phyloP scores from a whole-genome alignment of 768 basidiomycete species.

The Dentipellis sp. region DNA sequence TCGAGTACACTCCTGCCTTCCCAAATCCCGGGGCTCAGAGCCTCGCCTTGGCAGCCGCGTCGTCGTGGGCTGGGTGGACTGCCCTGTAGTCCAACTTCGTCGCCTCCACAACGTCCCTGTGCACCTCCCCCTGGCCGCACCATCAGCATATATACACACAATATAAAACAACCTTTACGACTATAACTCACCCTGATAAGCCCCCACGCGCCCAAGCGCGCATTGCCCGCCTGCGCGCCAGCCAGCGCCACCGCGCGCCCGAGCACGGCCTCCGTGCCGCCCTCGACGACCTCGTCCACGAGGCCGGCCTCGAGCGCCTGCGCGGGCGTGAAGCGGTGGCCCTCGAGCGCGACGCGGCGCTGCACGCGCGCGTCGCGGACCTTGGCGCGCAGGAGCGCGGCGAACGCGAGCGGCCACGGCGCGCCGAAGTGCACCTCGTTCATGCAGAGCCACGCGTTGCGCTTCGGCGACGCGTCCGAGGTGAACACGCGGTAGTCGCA shows the following conservation, averaged over 20 bases:
- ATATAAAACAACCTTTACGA: neutral
- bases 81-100: constrained; percentile 26
- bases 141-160: constrained; percentile 1
- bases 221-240: constrained; percentile 37
- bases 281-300: constrained; percentile 60
- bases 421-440: constrained; percentile 88
- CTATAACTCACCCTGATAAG: constrained; percentile 47
- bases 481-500: constrained; percentile 91
- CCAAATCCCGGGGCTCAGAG: neutral
- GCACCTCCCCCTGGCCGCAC: constrained; percentile 39
- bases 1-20: neutral
- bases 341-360: constrained; percentile 73
- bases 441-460: constrained; percentile 85
- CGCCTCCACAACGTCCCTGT: constrained; percentile 41
- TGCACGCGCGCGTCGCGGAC: constrained; percentile 46
- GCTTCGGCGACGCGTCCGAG: constrained; percentile 48
- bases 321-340: constrained; percentile 63
- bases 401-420: constrained; percentile 65
- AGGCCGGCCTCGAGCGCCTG: constrained; percentile 63
- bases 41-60: constrained; percentile 40
- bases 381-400: constrained; percentile 54
- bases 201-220: constrained; percentile 60
- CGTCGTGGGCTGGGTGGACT: constrained; percentile 30
- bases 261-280: constrained; percentile 49
- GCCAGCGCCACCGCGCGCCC: constrained; percentile 59